Evolutionary conservation across 1,284 basidiomycete genomes (phyloP).

Genomic region (Boletus hoseneyae): DNA sequence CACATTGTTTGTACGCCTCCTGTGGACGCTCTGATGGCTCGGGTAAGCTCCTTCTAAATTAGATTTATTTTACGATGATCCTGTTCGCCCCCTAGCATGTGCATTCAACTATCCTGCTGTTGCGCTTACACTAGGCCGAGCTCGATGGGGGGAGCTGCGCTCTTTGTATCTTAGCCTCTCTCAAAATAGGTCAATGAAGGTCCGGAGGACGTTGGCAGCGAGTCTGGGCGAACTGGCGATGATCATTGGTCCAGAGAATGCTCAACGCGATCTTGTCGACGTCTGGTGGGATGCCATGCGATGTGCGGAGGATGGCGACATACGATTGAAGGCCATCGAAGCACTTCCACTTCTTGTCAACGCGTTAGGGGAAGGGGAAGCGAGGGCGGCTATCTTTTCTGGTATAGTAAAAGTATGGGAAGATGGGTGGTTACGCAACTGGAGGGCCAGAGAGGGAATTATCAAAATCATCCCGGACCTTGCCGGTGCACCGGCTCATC

Average conservation of each 20-base stretch:
- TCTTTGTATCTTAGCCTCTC: constrained; percentile 67
- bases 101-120: constrained; percentile 97
- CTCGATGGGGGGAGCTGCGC: constrained; percentile 77
- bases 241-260: constrained; percentile 73
- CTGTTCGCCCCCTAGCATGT: constrained; percentile 80
- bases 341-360: constrained; percentile 58
- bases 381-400: constrained; percentile 48
- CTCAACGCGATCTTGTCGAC: constrained; percentile 68
- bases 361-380: constrained; percentile 48
- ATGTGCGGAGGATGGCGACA: constrained; percentile 60
- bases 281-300: constrained; percentile 67
- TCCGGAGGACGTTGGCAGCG: constrained; percentile 79
- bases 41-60: constrained; percentile 27
- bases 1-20: not conserved
- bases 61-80: constrained; percentile 49
- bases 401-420: constrained; percentile 63
- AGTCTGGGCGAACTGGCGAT: constrained; percentile 88
- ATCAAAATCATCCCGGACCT: constrained; percentile 52
- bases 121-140: constrained; percentile 74
- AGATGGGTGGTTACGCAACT: constrained; percentile 61
- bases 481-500: constrained; percentile 32
- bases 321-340: constrained; percentile 69
- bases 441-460: constrained; percentile 79
- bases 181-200: constrained; percentile 55
- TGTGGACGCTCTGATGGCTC: constrained; percentile 12